Conservation (phyloP, 2,329 filamentous ascomycete genomes). For the Colletotrichum chlorophyti region DNA sequence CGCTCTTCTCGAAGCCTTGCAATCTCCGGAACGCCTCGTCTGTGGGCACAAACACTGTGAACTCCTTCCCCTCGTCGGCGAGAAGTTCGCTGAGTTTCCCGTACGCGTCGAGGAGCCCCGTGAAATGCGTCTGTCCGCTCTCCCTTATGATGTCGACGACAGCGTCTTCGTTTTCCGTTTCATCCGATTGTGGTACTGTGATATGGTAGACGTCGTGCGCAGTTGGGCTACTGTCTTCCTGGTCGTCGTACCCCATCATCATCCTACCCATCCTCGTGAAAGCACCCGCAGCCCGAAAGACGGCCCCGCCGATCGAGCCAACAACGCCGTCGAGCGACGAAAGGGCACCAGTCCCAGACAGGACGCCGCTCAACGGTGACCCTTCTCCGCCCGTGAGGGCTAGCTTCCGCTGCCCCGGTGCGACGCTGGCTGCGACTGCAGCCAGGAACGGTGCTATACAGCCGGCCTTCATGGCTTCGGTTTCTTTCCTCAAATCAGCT, state of each 20-base stretch:
- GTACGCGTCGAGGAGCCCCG: neutral
- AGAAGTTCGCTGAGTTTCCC: neutral
- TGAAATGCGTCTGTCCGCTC: neutral
- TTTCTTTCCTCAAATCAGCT: neutral
- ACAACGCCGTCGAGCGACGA: neutral
- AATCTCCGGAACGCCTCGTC: conserved; percentile 7
- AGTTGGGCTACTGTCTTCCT: neutral
- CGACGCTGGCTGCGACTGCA: neutral
- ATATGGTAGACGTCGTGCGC: neutral
- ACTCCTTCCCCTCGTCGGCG: too few relatives aligned
- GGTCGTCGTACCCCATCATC: neutral
- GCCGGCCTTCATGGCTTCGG: conserved; percentile 3
- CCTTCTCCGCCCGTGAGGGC: too few relatives aligned
- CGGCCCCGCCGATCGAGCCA: neutral
- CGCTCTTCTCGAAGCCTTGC: neutral
- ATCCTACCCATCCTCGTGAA: neutral
- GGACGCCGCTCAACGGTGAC: too few relatives aligned
- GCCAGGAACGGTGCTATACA: neutral
- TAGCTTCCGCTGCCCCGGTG: too few relatives aligned
- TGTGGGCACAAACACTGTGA: conserved; percentile 8
- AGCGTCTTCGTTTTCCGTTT: neutral
- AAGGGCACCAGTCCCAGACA: neutral
- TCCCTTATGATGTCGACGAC: neutral
- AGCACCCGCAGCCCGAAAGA: neutral
- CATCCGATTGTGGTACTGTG: too few relatives aligned